Base-by-base conservation (phyloP, 768 basidiomycete species). In the Kwoniella sp. region DNA sequence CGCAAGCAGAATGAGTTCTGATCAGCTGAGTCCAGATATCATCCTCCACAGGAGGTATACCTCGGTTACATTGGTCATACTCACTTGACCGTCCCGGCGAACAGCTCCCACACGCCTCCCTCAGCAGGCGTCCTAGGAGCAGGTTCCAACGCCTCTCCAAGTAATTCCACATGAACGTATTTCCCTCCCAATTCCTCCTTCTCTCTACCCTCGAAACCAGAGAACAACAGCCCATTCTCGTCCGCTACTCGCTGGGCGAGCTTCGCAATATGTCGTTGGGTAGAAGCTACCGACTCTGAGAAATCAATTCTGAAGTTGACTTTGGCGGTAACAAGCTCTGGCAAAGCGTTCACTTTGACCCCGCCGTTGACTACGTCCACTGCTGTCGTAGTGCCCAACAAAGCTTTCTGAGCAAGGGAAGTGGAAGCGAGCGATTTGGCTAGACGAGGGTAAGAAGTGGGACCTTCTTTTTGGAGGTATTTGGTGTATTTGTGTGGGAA, bases 301-400 rank as follows among this genome's bases (percentile, higher is more conserved):
- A 78, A 78, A 64, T 76, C 74, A 55, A 78, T 78, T 21, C 77
- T 68, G 67, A 74, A 73, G 59, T 78, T 78, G 68, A 78, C 70
- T 47, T 64, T 33, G 9, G 72, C 61, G 1, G 64, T 69, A 19
- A 78, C 77, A 2, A 70, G 52, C 56, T 77, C 76, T n/a, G 76
- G 76, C 8, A 77, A 37, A 40, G 71, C 73, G 40, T 74, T 77
- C 49, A 75, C 74, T 44, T 79, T 79, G 37, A 70, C 70, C 13
- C 78, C 78, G 24, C 77, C 78, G 51, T 66, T 37, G 62, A 79
- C 68, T 21, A 79, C 74, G 36, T 78, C 77, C 47, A 79, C 71
- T 2, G 78, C 78, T 7, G 70, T 70, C 0, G 77, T 77, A 12
- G 78, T 79, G 24, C 68, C 57, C 5, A 77, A 63, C 47, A 76